Conservation (phyloP, 2,329 filamentous ascomycete species). For the Neocucurbitaria cava region DNA sequence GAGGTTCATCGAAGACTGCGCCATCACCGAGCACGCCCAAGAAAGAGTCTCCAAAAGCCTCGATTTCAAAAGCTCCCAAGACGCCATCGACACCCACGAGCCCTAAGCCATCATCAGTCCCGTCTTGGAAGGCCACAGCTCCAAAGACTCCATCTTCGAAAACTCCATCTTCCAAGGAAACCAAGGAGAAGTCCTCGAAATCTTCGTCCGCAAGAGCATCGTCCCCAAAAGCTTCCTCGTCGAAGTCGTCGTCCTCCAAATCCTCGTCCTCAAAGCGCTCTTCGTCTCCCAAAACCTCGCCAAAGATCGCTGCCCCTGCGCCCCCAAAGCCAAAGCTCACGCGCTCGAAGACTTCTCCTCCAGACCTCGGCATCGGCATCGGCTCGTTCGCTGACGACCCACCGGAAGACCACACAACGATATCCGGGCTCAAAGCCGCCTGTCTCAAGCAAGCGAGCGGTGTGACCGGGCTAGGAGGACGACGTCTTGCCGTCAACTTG, state of each 20-base stretch:
- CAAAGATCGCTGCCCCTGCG: conserved; percentile 1
- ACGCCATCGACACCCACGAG: no score
- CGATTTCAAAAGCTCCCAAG: neutral
- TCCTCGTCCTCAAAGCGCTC: conserved; percentile 3
- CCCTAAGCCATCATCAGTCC: no score
- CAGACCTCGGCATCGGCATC: neutral
- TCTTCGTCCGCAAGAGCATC: neutral
- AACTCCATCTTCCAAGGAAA: neutral
- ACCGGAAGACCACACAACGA: conserved; percentile 1
- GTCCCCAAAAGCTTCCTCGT: neutral
- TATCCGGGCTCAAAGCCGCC: conserved; percentile 5
- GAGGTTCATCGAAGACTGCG: neutral
- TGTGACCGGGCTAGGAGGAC: conserved; percentile 33
- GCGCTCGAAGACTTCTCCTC: neutral
- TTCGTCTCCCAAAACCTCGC: conserved; percentile 8
- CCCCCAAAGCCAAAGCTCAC: conserved; percentile 7
- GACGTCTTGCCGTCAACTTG: conserved; percentile 25
- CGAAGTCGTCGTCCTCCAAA: conserved; percentile 1
- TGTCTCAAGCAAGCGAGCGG: conserved; percentile 17
- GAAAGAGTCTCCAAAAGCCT: neutral
- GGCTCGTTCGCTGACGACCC: neutral
- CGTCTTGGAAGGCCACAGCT: neutral
- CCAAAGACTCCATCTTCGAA: neutral
- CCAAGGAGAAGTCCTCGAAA: neutral
- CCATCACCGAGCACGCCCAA: neutral